Evolutionary conservation across 306 rosid genomes (phyloP).

Genomic region (Vigna radiata): DNA sequence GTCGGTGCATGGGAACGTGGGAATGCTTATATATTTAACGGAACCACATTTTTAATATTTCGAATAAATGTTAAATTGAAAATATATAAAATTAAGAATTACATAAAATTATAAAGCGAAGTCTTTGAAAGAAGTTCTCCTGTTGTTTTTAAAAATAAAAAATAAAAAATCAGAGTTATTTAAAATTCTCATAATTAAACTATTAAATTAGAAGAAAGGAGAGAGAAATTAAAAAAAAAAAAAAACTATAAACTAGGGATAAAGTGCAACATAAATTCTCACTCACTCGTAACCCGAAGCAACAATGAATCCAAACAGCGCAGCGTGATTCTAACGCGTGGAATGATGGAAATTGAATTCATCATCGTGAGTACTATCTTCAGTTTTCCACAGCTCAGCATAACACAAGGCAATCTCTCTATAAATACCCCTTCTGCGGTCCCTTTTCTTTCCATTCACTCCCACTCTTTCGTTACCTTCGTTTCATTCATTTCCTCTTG

Average conservation of each 20-base stretch:
- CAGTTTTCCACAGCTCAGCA: conserved; percentile 33
- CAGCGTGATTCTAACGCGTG: conserved; percentile 59
- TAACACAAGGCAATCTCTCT: conserved; percentile 29
- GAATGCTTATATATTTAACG: no score
- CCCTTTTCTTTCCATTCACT: background rate
- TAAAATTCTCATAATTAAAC: no score
- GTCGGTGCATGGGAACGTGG: background rate
- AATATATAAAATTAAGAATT: background rate
- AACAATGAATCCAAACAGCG: conserved; percentile 7
- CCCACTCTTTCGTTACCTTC: background rate
- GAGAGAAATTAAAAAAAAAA: background rate
- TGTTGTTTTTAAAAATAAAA: no score
- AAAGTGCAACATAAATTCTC: background rate
- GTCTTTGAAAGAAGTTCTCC: no score
- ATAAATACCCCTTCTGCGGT: conserved; percentile 28
- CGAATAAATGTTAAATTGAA: background rate
- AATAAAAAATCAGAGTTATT: no score
- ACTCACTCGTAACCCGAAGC: background rate
- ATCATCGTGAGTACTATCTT: background rate
- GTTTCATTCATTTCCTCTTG: background rate
- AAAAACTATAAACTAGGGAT: background rate
- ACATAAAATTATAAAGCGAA: background rate
- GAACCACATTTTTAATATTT: no score
- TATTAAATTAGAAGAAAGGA: background rate
- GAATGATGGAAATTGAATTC: conserved; percentile 39